phyloP scores from a whole-genome alignment of 2,329 filamentous ascomycete genomes.

The Fusarium coicis region DNA sequence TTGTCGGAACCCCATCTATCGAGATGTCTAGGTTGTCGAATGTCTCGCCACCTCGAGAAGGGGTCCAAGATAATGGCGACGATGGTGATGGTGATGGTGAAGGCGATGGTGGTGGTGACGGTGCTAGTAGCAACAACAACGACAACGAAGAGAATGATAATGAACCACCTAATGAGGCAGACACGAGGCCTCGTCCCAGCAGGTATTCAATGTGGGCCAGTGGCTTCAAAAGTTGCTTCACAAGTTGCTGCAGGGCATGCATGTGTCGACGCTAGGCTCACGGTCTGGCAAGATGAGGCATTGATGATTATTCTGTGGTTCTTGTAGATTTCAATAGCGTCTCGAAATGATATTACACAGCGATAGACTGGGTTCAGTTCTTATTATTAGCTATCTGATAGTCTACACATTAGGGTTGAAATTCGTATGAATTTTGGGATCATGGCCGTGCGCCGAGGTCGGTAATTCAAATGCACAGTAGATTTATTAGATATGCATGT shows the following conservation, averaged over 20 bases:
- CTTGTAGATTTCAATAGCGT: not conserved
- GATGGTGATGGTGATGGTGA: not conserved
- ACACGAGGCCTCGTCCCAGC: not conserved
- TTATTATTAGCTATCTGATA: not conserved
- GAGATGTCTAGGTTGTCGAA: too few species aligned
- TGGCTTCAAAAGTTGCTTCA: not conserved
- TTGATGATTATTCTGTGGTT: not conserved
- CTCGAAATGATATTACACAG: not conserved
- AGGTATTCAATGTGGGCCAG: not conserved
- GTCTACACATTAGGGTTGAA: not conserved
- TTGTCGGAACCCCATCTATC: not conserved
- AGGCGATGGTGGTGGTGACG: not conserved
- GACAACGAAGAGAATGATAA: not conserved
- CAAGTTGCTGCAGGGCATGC: not conserved
- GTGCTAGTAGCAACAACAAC: not conserved
- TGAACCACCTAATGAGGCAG: not conserved
- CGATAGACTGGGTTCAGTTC: slow-evolving; percentile 1
- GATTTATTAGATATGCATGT: not conserved
- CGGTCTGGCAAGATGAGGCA: not conserved
- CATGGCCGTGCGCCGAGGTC: not conserved
- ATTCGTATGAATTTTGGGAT: not conserved
- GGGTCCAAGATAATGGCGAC: not conserved
- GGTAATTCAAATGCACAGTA: not conserved
- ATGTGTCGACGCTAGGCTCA: not conserved
- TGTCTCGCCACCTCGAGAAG: not conserved